Evolutionary conservation across 176 grass and related monocot genomes (phyloP).

Genomic region (Carex scoparia): DNA sequence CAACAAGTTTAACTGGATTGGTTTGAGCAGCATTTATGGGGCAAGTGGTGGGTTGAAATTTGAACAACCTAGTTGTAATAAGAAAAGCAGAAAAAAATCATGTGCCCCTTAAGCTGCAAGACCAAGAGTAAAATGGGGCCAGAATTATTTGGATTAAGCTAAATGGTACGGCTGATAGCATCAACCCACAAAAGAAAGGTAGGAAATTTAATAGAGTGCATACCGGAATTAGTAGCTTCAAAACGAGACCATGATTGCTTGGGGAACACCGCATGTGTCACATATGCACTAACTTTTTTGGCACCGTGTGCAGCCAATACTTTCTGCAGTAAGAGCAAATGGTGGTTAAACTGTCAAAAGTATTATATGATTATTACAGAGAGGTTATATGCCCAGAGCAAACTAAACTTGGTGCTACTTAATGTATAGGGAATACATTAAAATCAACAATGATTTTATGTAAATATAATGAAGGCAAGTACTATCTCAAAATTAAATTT

Average conservation of each 20-base stretch:
- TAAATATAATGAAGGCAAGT: too few relatives aligned
- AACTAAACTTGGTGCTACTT: background rate
- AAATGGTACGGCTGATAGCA: background rate
- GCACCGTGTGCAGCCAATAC: constrained; percentile 58
- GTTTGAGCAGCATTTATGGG: background rate
- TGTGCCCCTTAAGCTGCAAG: background rate
- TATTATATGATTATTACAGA: too few relatives aligned
- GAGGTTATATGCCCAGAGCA: background rate
- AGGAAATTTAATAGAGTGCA: constrained; percentile 8
- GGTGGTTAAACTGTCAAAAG: background rate
- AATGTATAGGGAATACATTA: background rate
- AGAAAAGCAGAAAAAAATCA: background rate
- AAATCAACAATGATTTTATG: too few relatives aligned
- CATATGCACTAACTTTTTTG: constrained; percentile 83
- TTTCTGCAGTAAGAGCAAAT: constrained; percentile 32
- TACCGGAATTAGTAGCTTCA: constrained; percentile 65
- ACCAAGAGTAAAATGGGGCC: background rate
- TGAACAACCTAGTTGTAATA: background rate
- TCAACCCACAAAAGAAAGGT: constrained; percentile 5
- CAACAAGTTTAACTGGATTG: background rate
- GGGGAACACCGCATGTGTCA: constrained; percentile 95
- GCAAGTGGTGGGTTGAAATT: background rate
- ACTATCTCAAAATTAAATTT: background rate
- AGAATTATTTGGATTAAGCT: background rate
- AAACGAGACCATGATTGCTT: constrained; percentile 76